These are phyloP conservation scores for Kuraishia capsulata DNA, from an alignment of 805 yeast genomes.

Conservation along the genomic window DNA sequence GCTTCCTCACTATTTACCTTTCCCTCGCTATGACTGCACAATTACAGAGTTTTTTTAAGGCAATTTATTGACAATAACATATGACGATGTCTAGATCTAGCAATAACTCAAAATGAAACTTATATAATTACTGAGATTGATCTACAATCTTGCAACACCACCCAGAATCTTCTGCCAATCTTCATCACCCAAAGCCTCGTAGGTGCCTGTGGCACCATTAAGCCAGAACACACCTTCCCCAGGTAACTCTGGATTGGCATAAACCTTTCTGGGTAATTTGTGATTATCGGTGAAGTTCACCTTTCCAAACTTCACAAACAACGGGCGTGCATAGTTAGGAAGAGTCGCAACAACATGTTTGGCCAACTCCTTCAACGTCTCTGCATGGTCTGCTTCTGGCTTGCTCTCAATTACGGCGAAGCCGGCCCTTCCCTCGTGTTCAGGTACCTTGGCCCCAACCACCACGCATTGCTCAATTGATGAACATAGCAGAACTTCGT, in stretches of 20 bases:
- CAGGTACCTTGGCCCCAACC: conserved; percentile 77
- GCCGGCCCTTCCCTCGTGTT: conserved; percentile 93
- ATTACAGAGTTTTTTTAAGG: too few species aligned
- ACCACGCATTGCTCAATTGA: conserved; percentile 64
- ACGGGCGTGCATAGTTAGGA: conserved; percentile 83
- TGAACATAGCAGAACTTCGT: conserved; percentile 41
- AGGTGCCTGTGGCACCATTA: conserved; percentile 31
- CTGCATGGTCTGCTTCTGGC: conserved; percentile 7
- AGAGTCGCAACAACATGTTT: conserved; percentile 30
- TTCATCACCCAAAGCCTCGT: conserved; percentile 44
- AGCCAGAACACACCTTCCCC: conserved; percentile 66
- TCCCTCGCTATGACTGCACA: too few species aligned
- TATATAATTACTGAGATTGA: too few species aligned
- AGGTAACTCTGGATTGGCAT: conserved; percentile 62
- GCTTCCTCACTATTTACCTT: neutral
- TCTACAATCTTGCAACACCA: conserved; percentile 14
- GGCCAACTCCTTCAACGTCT: conserved; percentile 30
- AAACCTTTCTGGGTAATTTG: conserved; percentile 65
- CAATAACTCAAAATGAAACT: too few species aligned
- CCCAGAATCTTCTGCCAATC: conserved; percentile 37
- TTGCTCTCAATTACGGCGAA: conserved; percentile 59
- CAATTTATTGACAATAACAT: too few species aligned
- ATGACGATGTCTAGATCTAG: too few species aligned
- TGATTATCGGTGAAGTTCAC: conserved; percentile 73
- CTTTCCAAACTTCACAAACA: conserved; percentile 61